Conservation (phyloP, 441 rosid species). For the Capsella rubella region DNA sequence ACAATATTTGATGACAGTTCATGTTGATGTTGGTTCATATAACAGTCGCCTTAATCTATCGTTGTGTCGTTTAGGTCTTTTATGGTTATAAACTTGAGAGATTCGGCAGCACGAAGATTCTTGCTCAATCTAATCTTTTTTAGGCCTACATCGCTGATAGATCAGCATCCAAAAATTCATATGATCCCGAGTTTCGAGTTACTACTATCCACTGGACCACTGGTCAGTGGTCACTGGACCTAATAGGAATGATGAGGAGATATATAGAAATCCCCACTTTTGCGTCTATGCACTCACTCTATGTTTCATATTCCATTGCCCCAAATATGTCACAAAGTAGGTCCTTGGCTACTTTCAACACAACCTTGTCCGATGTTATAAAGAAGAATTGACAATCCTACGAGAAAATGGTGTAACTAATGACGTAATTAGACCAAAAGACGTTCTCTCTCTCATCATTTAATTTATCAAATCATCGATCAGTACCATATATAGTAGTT, state of each 20-base stretch:
- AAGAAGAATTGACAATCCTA: too few species aligned
- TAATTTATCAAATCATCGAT: too few species aligned
- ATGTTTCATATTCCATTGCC: constrained; percentile 75
- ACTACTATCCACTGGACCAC: constrained; percentile 34
- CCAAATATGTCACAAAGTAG: constrained; percentile 52
- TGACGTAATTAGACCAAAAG: too few species aligned
- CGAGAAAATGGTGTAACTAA: too few species aligned
- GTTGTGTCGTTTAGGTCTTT: neutral
- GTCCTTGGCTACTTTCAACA: too few species aligned
- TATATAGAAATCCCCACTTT: constrained; percentile 58
- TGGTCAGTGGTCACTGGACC: constrained; percentile 52
- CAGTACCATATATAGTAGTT: too few species aligned
- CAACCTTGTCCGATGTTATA: too few species aligned
- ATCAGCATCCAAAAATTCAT: constrained; percentile 56
- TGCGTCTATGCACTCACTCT: constrained; percentile 71
- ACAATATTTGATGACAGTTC: neutral
- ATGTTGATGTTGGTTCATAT: neutral
- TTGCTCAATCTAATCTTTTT: constrained; percentile 55
- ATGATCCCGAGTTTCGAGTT: constrained; percentile 51
- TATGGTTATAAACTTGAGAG: constrained; percentile 52
- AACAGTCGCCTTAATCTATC: neutral
- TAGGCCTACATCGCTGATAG: constrained; percentile 55
- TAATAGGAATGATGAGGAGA: constrained; percentile 55
- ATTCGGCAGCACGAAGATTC: constrained; percentile 59
- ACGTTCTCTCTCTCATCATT: too few species aligned